Percentiles rank a stretch among this genome's conserved stretches.
These are phyloP conservation scores for Pestalotiopsis fici DNA, from an alignment of 2,329 filamentous ascomycete species.

Conservation along the genomic window DNA sequence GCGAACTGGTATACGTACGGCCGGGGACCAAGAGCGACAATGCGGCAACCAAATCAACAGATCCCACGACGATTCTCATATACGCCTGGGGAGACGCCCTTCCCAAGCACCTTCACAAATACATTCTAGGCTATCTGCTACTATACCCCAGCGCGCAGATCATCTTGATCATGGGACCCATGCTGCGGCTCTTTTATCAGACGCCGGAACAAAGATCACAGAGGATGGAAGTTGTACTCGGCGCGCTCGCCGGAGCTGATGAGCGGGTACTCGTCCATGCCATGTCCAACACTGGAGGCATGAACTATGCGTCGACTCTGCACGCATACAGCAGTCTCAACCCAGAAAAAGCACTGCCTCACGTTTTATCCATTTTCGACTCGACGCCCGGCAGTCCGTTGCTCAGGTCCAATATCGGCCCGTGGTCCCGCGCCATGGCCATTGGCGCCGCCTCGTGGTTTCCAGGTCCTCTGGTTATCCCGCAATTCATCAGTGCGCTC, in stretches of 20 bases:
- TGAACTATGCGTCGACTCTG: slow-evolving; percentile 50
- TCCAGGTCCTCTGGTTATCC: slow-evolving; percentile 50
- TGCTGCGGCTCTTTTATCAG: slow-evolving; percentile 46
- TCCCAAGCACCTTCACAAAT: slow-evolving; percentile 57
- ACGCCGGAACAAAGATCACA: slow-evolving; percentile 42
- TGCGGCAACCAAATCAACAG: slow-evolving; percentile 11
- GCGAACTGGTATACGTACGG: slow-evolving; percentile 4
- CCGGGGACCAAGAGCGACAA: slow-evolving; percentile 14
- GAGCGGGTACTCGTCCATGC: slow-evolving; percentile 48
- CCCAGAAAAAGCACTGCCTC: slow-evolving; percentile 39
- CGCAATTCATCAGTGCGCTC: slow-evolving; percentile 45
- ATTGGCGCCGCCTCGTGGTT: slow-evolving; percentile 47
- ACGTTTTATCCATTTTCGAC: slow-evolving; percentile 50
- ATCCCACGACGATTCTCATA: slow-evolving; percentile 50
- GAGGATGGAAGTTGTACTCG: slow-evolving; percentile 46
- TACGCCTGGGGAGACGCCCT: slow-evolving; percentile 60
- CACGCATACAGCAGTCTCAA: slow-evolving; percentile 44
- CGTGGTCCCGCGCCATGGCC: slow-evolving; percentile 56
- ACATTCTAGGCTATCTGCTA: slow-evolving; percentile 49
- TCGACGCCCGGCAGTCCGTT: slow-evolving; percentile 52
- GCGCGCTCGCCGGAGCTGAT: slow-evolving; percentile 33
- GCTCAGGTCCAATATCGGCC: slow-evolving; percentile 42
- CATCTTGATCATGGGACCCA: slow-evolving; percentile 52
- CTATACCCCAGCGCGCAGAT: slow-evolving; percentile 53
- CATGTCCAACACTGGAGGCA: slow-evolving; percentile 61